phyloP scores from a whole-genome alignment of 257 asterid species.

The Solanum lycopersicoides region DNA sequence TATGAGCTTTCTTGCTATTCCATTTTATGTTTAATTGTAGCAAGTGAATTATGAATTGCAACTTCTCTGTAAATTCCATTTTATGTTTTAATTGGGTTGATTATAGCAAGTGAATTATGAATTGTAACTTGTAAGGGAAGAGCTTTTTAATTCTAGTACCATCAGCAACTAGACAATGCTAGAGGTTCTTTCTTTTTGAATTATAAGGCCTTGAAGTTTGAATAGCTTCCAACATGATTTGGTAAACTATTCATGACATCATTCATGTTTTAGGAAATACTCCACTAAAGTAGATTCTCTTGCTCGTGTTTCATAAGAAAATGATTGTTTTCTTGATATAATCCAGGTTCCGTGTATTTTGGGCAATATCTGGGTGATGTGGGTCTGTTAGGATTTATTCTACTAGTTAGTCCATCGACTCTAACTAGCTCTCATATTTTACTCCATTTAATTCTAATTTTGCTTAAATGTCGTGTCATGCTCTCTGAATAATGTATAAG shows the following conservation, averaged over 20 bases:
- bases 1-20: background rate
- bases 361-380: conserved; percentile 58
- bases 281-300: background rate
- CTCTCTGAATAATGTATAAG: conserved; percentile 11
- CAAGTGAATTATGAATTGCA: too few relatives aligned
- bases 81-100: background rate
- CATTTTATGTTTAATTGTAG: too few relatives aligned
- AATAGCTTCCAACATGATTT: background rate
- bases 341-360: conserved; percentile 79
- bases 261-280: background rate
- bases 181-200: background rate
- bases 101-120: background rate
- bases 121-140: background rate
- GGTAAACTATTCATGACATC: background rate
- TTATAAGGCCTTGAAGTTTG: background rate
- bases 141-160: background rate
- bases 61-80: too few relatives aligned
- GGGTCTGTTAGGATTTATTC: conserved; percentile 81
- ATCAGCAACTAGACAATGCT: background rate
- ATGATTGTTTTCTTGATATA: background rate
- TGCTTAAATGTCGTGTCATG: background rate
- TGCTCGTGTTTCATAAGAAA: background rate
- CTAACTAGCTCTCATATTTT: background rate
- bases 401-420: conserved; percentile 44
- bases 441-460: background rate